A percentile compares a stretch with the other conserved stretches of the same genome.
Conservation (phyloP, 2,329 filamentous ascomycete genomes). For the Paraphoma chrysanthemicola region DNA sequence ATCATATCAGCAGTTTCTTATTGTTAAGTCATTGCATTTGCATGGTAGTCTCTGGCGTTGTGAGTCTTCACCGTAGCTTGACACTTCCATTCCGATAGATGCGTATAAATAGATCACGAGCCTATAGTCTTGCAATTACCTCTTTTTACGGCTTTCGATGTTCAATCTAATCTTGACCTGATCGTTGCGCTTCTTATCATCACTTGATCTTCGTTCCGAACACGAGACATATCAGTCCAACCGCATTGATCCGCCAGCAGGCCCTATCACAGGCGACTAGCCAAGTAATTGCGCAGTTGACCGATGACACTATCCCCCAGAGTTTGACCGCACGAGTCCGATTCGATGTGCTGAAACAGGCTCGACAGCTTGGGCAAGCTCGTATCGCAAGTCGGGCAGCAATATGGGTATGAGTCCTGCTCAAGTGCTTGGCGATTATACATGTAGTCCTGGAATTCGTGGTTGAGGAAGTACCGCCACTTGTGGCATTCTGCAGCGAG, state of each 20-base stretch:
- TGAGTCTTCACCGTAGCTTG: too few species aligned
- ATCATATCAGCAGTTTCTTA: too few species aligned
- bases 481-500: slow-evolving; percentile 17
- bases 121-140: too few species aligned
- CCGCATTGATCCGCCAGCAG: not conserved
- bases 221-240: not conserved
- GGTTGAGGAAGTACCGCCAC: slow-evolving; percentile 18
- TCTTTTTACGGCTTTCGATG: too few species aligned
- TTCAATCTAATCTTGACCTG: too few species aligned
- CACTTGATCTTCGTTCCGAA: too few species aligned
- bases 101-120: too few species aligned
- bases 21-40: too few species aligned
- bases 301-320: slow-evolving; percentile 1
- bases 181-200: too few species aligned
- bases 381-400: slow-evolving; percentile 4
- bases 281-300: slow-evolving; percentile 1
- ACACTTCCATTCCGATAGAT: too few species aligned
- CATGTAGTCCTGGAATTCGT: slow-evolving; percentile 15
- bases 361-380: slow-evolving; percentile 6
- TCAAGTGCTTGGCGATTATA: not conserved
- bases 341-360: slow-evolving; percentile 10
- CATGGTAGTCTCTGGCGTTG: too few species aligned
- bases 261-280: not conserved
- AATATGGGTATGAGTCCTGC: slow-evolving; percentile 3
- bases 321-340: slow-evolving; percentile 4